Conservation (phyloP, 768 basidiomycete genomes). For the Tulasnella sp. region DNA sequence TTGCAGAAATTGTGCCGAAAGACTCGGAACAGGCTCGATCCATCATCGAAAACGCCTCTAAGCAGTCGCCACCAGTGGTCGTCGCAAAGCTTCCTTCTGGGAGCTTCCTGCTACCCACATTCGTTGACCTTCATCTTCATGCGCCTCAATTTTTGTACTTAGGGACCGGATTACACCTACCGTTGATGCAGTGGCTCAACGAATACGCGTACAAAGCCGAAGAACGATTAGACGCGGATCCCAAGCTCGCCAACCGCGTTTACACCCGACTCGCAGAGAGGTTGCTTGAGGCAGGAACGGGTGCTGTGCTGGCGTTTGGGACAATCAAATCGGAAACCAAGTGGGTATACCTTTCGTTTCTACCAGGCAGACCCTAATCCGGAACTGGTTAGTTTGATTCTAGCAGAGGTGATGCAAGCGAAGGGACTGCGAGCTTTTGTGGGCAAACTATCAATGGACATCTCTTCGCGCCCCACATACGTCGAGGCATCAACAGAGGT, state of each 20-base stretch:
- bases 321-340: constrained; percentile 80
- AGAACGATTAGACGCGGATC: constrained; percentile 62
- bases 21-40: background rate
- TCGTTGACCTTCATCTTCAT: constrained; percentile 80
- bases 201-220: constrained; percentile 81
- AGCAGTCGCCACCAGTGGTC: background rate
- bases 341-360: constrained; percentile 42
- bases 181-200: constrained; percentile 79
- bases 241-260: constrained; percentile 56
- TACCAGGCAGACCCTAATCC: background rate
- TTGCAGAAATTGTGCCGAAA: constrained; percentile 24
- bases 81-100: constrained; percentile 45
- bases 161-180: constrained; percentile 79
- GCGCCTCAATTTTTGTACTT: constrained; percentile 87
- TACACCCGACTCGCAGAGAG: constrained; percentile 63
- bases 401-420: constrained; percentile 67
- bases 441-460: constrained; percentile 92
- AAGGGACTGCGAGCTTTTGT: constrained; percentile 74
- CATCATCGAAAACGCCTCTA: background rate
- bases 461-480: constrained; percentile 66
- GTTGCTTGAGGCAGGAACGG: constrained; percentile 71
- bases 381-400: constrained; percentile 55
- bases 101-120: constrained; percentile 72
- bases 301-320: constrained; percentile 73
- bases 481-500: constrained; percentile 47